Conservation (phyloP, 2,329 filamentous ascomycete genomes). For the Hypoxylon sp. region DNA sequence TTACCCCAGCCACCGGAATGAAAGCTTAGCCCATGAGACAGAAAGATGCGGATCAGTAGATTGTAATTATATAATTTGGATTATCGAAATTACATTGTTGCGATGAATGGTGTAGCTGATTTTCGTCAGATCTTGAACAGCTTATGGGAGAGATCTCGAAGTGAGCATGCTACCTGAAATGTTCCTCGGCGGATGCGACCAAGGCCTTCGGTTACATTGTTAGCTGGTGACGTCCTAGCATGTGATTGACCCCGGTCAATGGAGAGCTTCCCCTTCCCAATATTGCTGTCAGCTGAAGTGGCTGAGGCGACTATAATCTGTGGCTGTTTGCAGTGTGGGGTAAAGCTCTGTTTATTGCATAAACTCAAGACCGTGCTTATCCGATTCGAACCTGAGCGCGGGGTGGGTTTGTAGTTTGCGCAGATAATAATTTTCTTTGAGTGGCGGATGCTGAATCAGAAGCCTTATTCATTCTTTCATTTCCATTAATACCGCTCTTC, state of each 20-base stretch:
- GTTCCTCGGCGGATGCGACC: slow-evolving; percentile 51
- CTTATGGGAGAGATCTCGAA: slow-evolving; percentile 13
- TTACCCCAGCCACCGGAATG: slow-evolving; percentile 32
- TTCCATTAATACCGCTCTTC: neutral
- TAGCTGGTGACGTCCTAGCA: slow-evolving; percentile 51
- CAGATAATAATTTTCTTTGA: slow-evolving; percentile 29
- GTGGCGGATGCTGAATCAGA: slow-evolving; percentile 23
- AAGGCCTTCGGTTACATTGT: slow-evolving; percentile 35
- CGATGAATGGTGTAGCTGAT: slow-evolving; percentile 7
- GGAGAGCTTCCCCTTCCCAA: slow-evolving; percentile 7
- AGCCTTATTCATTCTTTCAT: slow-evolving; percentile 10
- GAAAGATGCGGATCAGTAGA: slow-evolving; percentile 10
- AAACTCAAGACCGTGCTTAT: slow-evolving; percentile 34
- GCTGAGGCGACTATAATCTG: slow-evolving; percentile 1
- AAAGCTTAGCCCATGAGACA: slow-evolving; percentile 41
- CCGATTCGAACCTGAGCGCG: slow-evolving; percentile 36
- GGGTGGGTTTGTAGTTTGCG: slow-evolving; percentile 36
- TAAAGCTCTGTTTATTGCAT: slow-evolving; percentile 29
- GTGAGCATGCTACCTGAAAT: slow-evolving; percentile 23
- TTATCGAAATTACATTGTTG: slow-evolving; percentile 48
- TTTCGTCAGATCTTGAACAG: neutral
- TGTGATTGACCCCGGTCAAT: slow-evolving; percentile 46
- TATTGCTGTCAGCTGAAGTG: slow-evolving; percentile 8
- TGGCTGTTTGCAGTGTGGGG: slow-evolving; percentile 28
- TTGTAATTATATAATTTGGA: slow-evolving; percentile 30